Conservation (phyloP, 2,329 filamentous ascomycete species). For the Sclerotinia sclerotiorum region DNA sequence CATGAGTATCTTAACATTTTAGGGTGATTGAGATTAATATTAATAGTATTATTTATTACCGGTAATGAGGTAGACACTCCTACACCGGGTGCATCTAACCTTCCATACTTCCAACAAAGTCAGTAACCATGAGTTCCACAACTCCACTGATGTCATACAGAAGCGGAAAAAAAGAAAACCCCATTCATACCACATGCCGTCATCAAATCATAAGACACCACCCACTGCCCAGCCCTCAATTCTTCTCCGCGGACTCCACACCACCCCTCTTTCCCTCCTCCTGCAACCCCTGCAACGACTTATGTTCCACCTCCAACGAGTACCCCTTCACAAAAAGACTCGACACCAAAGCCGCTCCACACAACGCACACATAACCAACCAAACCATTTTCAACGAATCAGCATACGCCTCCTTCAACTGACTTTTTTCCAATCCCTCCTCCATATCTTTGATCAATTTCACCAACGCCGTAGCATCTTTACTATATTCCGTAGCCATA, state of each 20-base stretch:
- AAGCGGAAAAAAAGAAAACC: neutral
- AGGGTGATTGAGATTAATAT: neutral
- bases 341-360: conserved; percentile 48
- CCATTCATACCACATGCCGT: neutral
- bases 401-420: conserved; percentile 54
- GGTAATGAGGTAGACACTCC: too few relatives aligned
- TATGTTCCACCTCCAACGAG: conserved; percentile 48
- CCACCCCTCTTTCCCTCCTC: conserved; percentile 42
- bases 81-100: too few relatives aligned
- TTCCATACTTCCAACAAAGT: neutral
- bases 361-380: conserved; percentile 55
- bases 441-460: conserved; percentile 36
- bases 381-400: conserved; percentile 56
- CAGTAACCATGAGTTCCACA: too few relatives aligned
- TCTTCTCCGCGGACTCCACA: conserved; percentile 5
- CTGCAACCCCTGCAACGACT: conserved; percentile 49
- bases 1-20: too few relatives aligned
- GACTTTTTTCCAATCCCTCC: conserved; percentile 42
- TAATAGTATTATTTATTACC: neutral
- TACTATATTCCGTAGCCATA: conserved; percentile 34
- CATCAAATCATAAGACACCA: neutral
- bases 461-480: conserved; percentile 38
- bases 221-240: neutral
- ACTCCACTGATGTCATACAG: too few relatives aligned
- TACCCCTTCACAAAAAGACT: conserved; percentile 52